Conservation (phyloP, 371 early-diverging fungal species). For the Lichtheimia ornata region DNA sequence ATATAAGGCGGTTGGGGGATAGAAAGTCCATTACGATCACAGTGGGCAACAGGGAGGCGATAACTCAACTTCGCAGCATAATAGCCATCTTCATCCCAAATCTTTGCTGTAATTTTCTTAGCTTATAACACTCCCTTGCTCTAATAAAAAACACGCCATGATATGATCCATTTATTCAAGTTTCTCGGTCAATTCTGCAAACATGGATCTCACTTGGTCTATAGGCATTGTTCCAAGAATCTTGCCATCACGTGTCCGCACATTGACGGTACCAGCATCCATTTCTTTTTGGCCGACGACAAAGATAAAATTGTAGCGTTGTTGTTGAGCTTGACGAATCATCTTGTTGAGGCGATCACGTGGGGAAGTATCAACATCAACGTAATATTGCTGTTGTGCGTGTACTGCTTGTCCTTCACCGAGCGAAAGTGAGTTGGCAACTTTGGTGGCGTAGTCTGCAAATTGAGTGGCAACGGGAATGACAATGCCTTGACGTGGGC, state of each 20-base stretch:
- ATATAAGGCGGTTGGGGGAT: no score
- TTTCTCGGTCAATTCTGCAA: conserved; percentile 36
- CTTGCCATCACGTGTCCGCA: conserved; percentile 73
- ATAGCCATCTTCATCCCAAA: no score
- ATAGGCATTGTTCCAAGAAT: conserved; percentile 50
- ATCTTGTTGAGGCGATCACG: conserved; percentile 93
- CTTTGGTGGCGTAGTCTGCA: conserved; percentile 45
- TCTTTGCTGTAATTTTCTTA: no score
- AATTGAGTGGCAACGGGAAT: conserved; percentile 77
- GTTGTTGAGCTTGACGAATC: conserved; percentile 88
- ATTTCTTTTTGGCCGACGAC: conserved; percentile 95
- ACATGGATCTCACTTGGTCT: conserved; percentile 47
- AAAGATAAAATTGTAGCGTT: conserved; percentile 91
- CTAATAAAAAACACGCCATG: not conserved
- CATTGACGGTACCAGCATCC: conserved; percentile 83
- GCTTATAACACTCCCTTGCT: not conserved
- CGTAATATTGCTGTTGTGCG: conserved; percentile 51
- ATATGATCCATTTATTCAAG: conserved; percentile 27
- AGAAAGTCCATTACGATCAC: no score
- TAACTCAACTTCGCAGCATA: no score
- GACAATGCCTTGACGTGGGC: conserved; percentile 94
- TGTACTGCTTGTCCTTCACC: conserved; percentile 16
- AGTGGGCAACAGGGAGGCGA: no score
- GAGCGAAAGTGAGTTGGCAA: conserved; percentile 38
- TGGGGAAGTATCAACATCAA: conserved; percentile 81